phyloP scores from a whole-genome alignment of 441 rosid species.

The Populus trichocarpa region DNA sequence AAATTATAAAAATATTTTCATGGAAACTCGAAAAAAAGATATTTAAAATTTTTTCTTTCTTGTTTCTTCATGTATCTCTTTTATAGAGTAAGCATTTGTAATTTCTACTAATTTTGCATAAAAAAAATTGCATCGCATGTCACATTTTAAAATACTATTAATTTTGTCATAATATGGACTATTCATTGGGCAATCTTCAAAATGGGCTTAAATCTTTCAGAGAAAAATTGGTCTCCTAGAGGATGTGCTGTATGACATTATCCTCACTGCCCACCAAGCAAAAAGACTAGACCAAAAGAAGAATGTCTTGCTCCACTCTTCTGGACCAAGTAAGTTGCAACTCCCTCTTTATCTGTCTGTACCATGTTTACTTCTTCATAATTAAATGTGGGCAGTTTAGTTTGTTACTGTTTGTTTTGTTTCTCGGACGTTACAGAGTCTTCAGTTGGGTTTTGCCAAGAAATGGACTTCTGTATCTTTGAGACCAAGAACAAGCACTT shows the following conservation, averaged over 20 bases:
- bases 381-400: background rate
- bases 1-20: background rate
- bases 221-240: background rate
- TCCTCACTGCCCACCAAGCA: background rate
- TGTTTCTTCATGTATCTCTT: background rate
- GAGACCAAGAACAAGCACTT: background rate
- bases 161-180: background rate
- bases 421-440: background rate
- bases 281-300: background rate
- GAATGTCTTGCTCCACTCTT: constrained; percentile 11
- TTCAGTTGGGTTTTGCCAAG: constrained; percentile 4
- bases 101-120: background rate
- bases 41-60: too few relatives aligned
- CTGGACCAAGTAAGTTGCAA: constrained; percentile 17
- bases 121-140: background rate
- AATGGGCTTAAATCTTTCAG: background rate
- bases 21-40: background rate
- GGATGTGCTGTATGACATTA: background rate
- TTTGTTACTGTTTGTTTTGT: background rate
- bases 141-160: background rate
- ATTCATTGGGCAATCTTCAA: background rate
- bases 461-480: background rate
- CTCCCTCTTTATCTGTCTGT: background rate
- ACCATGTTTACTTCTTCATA: background rate
- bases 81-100: background rate